Evolutionary conservation across 2,329 filamentous ascomycete genomes (phyloP), one percentile per base, ranked within the genome.

Genomic region (Aspergillus uvarum): DNA sequence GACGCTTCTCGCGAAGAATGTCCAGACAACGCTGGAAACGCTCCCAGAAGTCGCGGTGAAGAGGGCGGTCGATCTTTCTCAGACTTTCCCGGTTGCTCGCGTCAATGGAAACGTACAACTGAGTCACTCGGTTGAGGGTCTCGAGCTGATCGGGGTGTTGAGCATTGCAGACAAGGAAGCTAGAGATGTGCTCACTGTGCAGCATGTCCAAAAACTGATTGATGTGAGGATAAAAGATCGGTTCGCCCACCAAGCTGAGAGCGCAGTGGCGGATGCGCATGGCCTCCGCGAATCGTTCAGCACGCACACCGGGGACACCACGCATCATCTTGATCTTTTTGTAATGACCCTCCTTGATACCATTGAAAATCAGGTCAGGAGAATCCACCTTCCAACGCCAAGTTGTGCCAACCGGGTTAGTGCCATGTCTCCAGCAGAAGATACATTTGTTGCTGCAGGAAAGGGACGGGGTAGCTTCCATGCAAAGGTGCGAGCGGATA

Each of bases 391-490:
- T 87, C 94, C 94, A 99, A 62, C 94, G 88, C 94, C 95, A 98
- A 4, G 90, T 96, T 2, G 95, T 98, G 51, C 93, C 93, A 0
- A 98, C 95, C 0, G 94, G 94, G 74, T 98, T 99, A 0, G 95
- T 98, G 56, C 94, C 95, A 73, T 98, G 95, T 6, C 95, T 88
- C 95, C 94, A 99, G 83, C 94, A 99, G 77, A 98, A 99, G 66
- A 99, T 92, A 76, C 95, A 98, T 76, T 99, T 98, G 81, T 98
- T 98, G 63, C 90, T 95, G 82, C 94, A 99, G 10, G 92, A 96
- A 4, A 99, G 85, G 0, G 93, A 96, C 0, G 94, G 94, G 0
- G 94, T 98, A 2, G 94, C 94, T 78, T 99, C 94, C 95, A 99
- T 99, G 77, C 94, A 99, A 63, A 96, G 89, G 72, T 99, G 95